Evolutionary conservation across 305 asterid genomes (phyloP).

Genomic region (Striga hermonthica): DNA sequence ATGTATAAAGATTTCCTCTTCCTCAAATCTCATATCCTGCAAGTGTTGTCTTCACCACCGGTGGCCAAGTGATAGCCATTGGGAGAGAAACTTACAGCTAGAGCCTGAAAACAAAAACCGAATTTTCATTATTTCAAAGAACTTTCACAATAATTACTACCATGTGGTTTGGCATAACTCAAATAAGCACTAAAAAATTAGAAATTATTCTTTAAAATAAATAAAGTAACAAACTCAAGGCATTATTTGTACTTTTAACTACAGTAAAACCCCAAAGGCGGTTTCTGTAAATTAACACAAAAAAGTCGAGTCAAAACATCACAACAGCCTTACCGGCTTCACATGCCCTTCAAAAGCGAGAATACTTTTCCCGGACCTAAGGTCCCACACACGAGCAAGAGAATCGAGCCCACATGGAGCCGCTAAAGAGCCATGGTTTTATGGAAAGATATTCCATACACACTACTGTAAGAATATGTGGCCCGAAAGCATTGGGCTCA

Average conservation of each 20-base stretch:
- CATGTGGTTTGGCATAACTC: not conserved
- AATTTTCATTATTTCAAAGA: constrained; percentile 1
- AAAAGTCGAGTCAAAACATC: constrained; percentile 7
- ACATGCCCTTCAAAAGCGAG: constrained; percentile 92
- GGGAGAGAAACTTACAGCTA: constrained; percentile 78
- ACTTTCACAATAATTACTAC: not conserved
- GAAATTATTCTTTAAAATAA: too few relatives aligned
- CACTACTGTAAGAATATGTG: too few relatives aligned
- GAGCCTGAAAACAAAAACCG: constrained; percentile 50
- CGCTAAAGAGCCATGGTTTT: constrained; percentile 89
- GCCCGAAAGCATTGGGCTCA: too few relatives aligned
- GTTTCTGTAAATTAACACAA: not conserved
- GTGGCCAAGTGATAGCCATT: constrained; percentile 91
- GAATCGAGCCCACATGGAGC: constrained; percentile 94
- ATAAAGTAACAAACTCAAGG: too few relatives aligned
- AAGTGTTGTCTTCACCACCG: constrained; percentile 95
- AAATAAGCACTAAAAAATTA: not conserved
- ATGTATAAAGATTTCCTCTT: constrained; percentile 66
- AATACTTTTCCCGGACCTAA: constrained; percentile 85
- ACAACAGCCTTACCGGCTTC: constrained; percentile 58
- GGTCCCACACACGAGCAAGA: constrained; percentile 96
- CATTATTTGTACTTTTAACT: too few relatives aligned
- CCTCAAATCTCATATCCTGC: constrained; percentile 94
- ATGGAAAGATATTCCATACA: constrained; percentile 81
- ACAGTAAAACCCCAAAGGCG: too few relatives aligned